A percentile compares a stretch with the other conserved stretches of the same genome.
Conservation (phyloP, 352 stramenopile genomes). For the Peronospora belbahrii region DNA sequence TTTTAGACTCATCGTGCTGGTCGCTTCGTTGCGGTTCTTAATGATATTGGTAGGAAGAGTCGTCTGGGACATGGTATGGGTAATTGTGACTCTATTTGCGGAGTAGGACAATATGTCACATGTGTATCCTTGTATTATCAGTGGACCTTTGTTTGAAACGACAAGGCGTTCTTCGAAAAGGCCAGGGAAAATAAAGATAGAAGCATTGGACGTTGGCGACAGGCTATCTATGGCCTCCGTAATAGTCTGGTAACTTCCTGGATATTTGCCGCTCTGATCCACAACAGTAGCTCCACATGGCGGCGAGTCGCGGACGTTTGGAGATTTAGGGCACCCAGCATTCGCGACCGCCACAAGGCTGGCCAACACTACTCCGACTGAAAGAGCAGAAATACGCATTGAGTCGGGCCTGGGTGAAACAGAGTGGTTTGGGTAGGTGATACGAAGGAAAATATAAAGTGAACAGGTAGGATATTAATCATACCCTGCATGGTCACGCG, state of each 20-base stretch:
- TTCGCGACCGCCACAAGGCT: neutral
- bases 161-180: no score
- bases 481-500: no score
- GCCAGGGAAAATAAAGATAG: neutral
- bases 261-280: neutral
- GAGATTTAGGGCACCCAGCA: neutral
- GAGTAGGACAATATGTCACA: slow-evolving; percentile 1
- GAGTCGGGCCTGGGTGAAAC: no score
- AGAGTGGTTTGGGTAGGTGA: neutral
- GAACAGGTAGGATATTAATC: no score
- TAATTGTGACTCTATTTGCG: neutral
- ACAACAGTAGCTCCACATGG: neutral
- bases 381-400: neutral
- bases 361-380: neutral
- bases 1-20: neutral
- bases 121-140: slow-evolving; percentile 1
- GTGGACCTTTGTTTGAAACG: neutral
- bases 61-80: neutral
- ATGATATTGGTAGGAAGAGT: neutral
- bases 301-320: neutral
- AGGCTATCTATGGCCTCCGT: neutral
- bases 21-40: neutral
- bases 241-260: neutral
- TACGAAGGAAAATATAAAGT: neutral
- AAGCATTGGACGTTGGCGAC: neutral